Percentiles rank a stretch among this genome's conserved stretches.
phyloP scores from a whole-genome alignment of 305 asterid species.

The Solanum hybrid region DNA sequence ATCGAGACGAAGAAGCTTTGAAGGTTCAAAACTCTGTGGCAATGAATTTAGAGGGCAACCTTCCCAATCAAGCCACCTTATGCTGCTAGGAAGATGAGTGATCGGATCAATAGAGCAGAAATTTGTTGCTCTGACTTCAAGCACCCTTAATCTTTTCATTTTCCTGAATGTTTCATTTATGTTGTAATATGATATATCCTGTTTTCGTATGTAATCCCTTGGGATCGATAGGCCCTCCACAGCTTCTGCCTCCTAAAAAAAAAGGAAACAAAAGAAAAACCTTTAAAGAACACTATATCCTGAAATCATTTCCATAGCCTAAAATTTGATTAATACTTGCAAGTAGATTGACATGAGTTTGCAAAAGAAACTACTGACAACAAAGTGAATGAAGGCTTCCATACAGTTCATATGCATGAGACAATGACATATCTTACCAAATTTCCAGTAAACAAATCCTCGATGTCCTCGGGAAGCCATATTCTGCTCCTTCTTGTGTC shows the following conservation, averaged over 20 bases:
- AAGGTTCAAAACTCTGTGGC: constrained; percentile 6
- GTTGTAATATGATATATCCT: neutral
- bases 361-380: neutral
- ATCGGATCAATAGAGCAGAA: neutral
- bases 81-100: constrained; percentile 4
- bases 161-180: neutral
- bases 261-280: neutral
- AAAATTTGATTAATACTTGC: neutral
- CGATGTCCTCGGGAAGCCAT: constrained; percentile 1
- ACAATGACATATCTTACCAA: constrained; percentile 1
- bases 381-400: neutral
- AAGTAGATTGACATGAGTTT: neutral
- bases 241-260: neutral
- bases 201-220: neutral
- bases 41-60: neutral
- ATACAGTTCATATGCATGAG: neutral
- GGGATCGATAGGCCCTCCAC: constrained; percentile 4
- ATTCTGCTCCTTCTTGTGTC: constrained; percentile 1
- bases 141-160: constrained; percentile 5
- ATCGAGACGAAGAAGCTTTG: constrained; percentile 5
- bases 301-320: neutral
- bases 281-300: neutral
- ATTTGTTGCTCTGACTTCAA: neutral
- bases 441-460: constrained; percentile 4
- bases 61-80: constrained; percentile 11